Evolutionary conservation across 768 basidiomycete species (phyloP), one percentile per base, ranked within the genome.

Genomic region (Suillus ampliporus): DNA sequence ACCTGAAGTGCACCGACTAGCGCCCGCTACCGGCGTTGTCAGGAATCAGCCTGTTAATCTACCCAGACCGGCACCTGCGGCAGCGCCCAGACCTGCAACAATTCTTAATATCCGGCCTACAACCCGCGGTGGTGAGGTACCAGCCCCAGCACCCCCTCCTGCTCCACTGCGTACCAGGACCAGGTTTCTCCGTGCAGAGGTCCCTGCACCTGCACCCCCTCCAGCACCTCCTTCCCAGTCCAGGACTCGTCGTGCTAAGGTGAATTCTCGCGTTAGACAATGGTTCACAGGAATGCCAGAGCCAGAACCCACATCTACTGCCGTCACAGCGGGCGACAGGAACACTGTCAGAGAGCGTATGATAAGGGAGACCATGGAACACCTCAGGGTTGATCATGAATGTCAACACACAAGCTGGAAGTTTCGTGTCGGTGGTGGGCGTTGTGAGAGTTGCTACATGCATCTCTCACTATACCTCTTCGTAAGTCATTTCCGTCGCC

Each of bases 311-410:
- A 5, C 44, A 37, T 37, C 61, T 15, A 5, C 5, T 13, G 10
- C 6, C 26, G 21, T 47, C 37, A 13, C 19, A 2, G 5, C 15
- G 5, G 37, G 3, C 10, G 54, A 66, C 38, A 2, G 23, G 35
- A 58, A 47, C 15, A 14, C 50, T 15, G 46, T 10, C 54, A 67
- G 70, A 35, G 65, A 67, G 28, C 62, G 62, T 37, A 65, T 72
- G 53, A 72, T 82, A 3, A 67, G 47, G 14, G 67, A 73, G 46
- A 75, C 70, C 66, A 76, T 75, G 54, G 78, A 77, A 1, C 62
- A 76, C 4, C 74, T 90, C 44, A 73, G 85, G 9, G 72, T 76
- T 6, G 81, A 85, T 62, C 89, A 90, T 67, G 80, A 86, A 3
- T 90, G 89, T 61, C 19, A 63, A 13, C 75, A 80, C 4, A 74